Evolutionary conservation across 257 asterid genomes (phyloP), one percentile per base, ranked within the genome.

Genomic region (Solanum raphanifolium): DNA sequence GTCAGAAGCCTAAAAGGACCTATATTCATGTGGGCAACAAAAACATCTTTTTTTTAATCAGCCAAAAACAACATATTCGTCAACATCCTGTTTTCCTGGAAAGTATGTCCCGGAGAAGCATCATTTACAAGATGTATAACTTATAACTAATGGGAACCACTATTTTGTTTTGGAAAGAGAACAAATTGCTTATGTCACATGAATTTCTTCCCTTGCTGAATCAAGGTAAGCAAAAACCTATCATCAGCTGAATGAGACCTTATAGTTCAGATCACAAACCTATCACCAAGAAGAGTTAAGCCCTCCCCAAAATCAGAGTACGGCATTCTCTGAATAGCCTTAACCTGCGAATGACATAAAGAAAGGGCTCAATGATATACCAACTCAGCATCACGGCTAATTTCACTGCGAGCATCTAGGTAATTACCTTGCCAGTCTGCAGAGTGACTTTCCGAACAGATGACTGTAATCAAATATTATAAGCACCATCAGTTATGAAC

Each of bases 361-460:
- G 41, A 81, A 81, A 35, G 60, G 76, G 73, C 35, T 84, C 72
- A 78, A 86, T 73, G 23, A 32, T 46, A 73, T 48, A 86, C 5
- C 43, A 86, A 86, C 83, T 71, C 25, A 23, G 66, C 83, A 71
- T 81, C 85, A 9, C 3, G 36, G 23, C 21, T 3, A 13, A 68
- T 71, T 76, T 38, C 71, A 69, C 10, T 20, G 32, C 23, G 15
- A 72, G 83, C 11, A 86, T 72, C 66, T 72, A 76, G 48, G 66
- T 23, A 68, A 76, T 84, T 90, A 97, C 99, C 99, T 94, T 91
- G 87, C 98, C 99, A 34, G 98, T 93, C 89, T 35, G 87, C 88
- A 97, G 95, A 91, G 94, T 91, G 58, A 97, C 99, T 91, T 91
- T 94, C 71, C 99, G 94, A 90, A 96, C 95, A 78, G 99, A 97